A percentile compares a stretch with the other conserved stretches of the same genome.
Evolutionary conservation across 2,329 filamentous ascomycete species (phyloP).

Genomic region (Orbilia javanica): DNA sequence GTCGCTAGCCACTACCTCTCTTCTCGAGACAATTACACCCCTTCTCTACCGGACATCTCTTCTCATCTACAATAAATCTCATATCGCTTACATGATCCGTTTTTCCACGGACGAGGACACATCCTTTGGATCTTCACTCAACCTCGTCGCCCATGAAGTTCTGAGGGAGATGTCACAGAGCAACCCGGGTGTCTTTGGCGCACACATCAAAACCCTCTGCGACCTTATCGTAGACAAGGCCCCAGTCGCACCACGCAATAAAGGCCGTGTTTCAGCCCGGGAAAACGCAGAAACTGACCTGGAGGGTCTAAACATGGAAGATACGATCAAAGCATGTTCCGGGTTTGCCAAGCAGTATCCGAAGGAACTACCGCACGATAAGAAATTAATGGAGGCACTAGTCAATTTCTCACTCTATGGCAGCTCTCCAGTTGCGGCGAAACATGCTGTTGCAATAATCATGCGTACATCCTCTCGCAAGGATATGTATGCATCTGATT

Average conservation of each 20-base stretch:
- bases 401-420: constrained; percentile 86
- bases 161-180: constrained; percentile 88
- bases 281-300: constrained; percentile 71
- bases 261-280: constrained; percentile 68
- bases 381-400: constrained; percentile 83
- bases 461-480: constrained; percentile 81
- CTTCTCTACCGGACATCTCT: constrained; percentile 86
- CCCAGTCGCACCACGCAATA: constrained; percentile 68
- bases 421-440: constrained; percentile 83
- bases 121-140: constrained; percentile 73
- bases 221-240: constrained; percentile 85
- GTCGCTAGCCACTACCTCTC: constrained; percentile 47
- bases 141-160: constrained; percentile 82
- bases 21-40: constrained; percentile 83
- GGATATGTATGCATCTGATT: constrained; percentile 85
- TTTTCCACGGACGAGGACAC: constrained; percentile 81
- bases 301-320: constrained; percentile 73
- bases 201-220: constrained; percentile 90
- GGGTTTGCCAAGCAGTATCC: constrained; percentile 90
- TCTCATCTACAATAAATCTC: constrained; percentile 92
- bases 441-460: constrained; percentile 92
- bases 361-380: constrained; percentile 82
- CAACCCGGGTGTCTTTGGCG: constrained; percentile 90
- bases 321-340: constrained; percentile 92
- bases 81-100: constrained; percentile 89